A percentile compares a stretch with the other conserved stretches of the same genome.
Evolutionary conservation across 305 asterid species (phyloP).

Genomic region (Fraxinus dipetala): DNA sequence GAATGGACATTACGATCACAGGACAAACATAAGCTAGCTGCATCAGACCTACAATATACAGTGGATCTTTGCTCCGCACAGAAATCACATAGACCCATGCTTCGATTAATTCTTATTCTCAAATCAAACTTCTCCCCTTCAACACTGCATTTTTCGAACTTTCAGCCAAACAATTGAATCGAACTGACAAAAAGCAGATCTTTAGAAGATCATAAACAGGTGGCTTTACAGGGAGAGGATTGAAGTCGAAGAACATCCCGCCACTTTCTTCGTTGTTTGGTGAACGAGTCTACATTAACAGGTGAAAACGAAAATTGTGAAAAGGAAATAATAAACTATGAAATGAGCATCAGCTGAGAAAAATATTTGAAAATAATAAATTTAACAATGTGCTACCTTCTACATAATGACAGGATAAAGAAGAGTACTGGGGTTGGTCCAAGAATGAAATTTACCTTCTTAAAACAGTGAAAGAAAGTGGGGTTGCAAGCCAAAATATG

Average conservation of each 20-base stretch:
- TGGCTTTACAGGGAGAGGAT: not conserved
- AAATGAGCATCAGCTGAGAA: not conserved
- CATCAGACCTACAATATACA: slow-evolving; percentile 57
- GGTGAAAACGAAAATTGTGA: not conserved
- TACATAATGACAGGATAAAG: not conserved
- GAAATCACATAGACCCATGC: slow-evolving; percentile 60
- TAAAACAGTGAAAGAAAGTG: not conserved
- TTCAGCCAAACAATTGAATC: not conserved
- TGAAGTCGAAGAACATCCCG: not conserved
- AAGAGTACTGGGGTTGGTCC: not conserved
- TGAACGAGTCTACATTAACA: not conserved
- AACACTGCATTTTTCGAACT: slow-evolving; percentile 4
- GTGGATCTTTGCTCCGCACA: slow-evolving; percentile 53
- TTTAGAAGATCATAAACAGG: not conserved
- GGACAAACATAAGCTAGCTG: slow-evolving; percentile 58
- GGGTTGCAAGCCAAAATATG: not conserved
- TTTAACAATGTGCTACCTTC: not conserved
- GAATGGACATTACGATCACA: slow-evolving; percentile 66
- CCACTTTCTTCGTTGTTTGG: not conserved
- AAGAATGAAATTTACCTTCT: not conserved
- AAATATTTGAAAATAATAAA: not conserved
- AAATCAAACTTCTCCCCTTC: not conserved
- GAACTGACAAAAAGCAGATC: slow-evolving; percentile 2
- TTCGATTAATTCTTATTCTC: slow-evolving; percentile 18
- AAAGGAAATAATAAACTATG: not conserved